These are phyloP conservation scores for Ogataea hybrid DNA, from an alignment of 1,139 yeast genomes.

Conservation along the genomic window DNA sequence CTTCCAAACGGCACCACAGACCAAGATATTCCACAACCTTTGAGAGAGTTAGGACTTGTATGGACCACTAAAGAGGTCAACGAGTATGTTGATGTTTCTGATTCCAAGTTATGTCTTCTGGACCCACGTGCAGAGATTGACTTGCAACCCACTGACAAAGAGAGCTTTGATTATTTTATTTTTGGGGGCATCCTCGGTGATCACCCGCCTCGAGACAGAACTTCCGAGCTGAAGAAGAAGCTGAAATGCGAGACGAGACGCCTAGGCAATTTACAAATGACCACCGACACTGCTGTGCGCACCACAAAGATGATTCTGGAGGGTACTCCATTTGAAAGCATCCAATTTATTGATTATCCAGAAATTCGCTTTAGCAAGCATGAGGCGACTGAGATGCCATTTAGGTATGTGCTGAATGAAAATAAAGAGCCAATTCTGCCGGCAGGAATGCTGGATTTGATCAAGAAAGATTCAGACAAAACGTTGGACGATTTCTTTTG, in stretches of 20 bases:
- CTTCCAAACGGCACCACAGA: slow-evolving; percentile 63
- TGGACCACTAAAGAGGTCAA: slow-evolving; percentile 57
- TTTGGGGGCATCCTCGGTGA: slow-evolving; percentile 97
- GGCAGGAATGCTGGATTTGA: slow-evolving; percentile 83
- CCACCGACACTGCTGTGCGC: slow-evolving; percentile 95
- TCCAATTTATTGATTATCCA: slow-evolving; percentile 87
- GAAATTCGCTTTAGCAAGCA: slow-evolving; percentile 84
- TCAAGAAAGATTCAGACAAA: slow-evolving; percentile 80
- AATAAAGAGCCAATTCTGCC: slow-evolving; percentile 80
- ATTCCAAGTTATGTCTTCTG: slow-evolving; percentile 67
- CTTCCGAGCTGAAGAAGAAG: slow-evolving; percentile 77
- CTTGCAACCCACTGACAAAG: slow-evolving; percentile 65
- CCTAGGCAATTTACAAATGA: slow-evolving; percentile 88
- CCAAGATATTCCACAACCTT: slow-evolving; percentile 60
- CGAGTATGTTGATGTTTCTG: slow-evolving; percentile 56
- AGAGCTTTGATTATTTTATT: slow-evolving; percentile 76
- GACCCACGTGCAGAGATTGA: slow-evolving; percentile 86
- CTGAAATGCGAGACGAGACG: slow-evolving; percentile 85
- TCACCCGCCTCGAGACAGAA: slow-evolving; percentile 95
- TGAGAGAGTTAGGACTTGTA: slow-evolving; percentile 64
- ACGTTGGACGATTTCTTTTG: slow-evolving; percentile 60
- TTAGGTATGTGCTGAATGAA: slow-evolving; percentile 73
- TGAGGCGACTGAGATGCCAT: slow-evolving; percentile 98
- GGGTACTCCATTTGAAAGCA: slow-evolving; percentile 58
- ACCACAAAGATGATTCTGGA: slow-evolving; percentile 78